These are phyloP conservation scores for Lasiosphaeriaceae sp. DNA, from an alignment of 495 filamentous ascomycete species.

Conservation along the genomic window DNA sequence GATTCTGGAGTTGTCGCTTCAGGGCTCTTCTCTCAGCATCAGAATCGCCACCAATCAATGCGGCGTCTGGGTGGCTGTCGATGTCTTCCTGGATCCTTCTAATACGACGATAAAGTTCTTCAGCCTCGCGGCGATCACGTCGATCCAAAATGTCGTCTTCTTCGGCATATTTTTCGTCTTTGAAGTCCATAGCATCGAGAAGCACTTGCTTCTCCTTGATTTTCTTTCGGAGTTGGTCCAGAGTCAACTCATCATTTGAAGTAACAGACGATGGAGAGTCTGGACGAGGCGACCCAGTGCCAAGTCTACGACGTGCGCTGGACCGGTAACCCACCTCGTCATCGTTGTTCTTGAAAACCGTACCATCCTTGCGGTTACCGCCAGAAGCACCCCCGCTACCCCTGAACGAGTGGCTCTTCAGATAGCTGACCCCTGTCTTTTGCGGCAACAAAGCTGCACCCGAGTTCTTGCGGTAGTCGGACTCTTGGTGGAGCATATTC, in stretches of 20 bases:
- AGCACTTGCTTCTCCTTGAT: slow-evolving; percentile 93
- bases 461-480: slow-evolving; percentile 75
- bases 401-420: slow-evolving; percentile 93
- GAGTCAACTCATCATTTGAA: slow-evolving; percentile 72
- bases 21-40: slow-evolving; percentile 81
- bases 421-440: slow-evolving; percentile 94
- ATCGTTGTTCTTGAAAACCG: slow-evolving; percentile 94
- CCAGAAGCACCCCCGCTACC: slow-evolving; percentile 36
- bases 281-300: slow-evolving; percentile 70
- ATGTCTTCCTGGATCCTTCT: slow-evolving; percentile 96
- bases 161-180: slow-evolving; percentile 83
- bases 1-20: slow-evolving; percentile 80
- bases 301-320: slow-evolving; percentile 82
- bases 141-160: slow-evolving; percentile 91
- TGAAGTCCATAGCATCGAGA: slow-evolving; percentile 96
- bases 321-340: slow-evolving; percentile 87
- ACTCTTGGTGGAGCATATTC: slow-evolving; percentile 85
- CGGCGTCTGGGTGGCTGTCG: slow-evolving; percentile 80
- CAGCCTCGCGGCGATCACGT: slow-evolving; percentile 84
- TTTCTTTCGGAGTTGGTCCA: slow-evolving; percentile 88
- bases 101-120: slow-evolving; percentile 89
- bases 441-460: slow-evolving; percentile 87
- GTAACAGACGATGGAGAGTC: slow-evolving; percentile 67
- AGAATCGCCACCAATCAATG: slow-evolving; percentile 68
- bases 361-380: slow-evolving; percentile 80